Conservation (phyloP, 805 yeast species). For the Monosporozyma aquatica region DNA sequence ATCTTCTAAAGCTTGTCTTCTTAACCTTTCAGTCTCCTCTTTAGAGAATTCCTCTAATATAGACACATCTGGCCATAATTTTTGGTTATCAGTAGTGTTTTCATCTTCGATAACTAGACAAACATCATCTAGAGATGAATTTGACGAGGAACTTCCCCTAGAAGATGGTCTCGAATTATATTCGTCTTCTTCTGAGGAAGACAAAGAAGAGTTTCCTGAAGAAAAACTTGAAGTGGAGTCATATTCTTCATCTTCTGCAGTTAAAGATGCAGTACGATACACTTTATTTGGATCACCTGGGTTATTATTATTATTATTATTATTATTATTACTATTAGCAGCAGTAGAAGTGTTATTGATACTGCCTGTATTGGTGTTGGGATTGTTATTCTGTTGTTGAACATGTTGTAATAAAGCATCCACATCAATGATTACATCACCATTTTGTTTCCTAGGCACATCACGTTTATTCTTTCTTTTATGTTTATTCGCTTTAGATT, state of each 20-base stretch:
- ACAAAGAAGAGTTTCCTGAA: not conserved
- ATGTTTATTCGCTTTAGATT: not conserved
- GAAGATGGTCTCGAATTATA: slow-evolving; percentile 37
- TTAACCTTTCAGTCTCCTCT: slow-evolving; percentile 50
- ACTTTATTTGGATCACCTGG: not conserved
- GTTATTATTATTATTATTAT: not conserved
- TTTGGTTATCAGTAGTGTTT: slow-evolving; percentile 17
- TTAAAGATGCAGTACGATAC: not conserved
- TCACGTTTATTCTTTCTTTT: not conserved
- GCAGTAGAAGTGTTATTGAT: too few species aligned
- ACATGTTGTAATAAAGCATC: slow-evolving; percentile 29
- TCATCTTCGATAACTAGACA: slow-evolving; percentile 72
- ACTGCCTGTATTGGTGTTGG: too few species aligned
- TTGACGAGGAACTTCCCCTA: slow-evolving; percentile 34
- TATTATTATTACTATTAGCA: slow-evolving; percentile 7
- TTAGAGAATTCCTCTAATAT: slow-evolving; percentile 68
- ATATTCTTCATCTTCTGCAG: slow-evolving; percentile 3
- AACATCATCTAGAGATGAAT: slow-evolving; percentile 82
- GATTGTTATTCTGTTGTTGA: too few species aligned
- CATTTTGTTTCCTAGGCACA: not conserved
- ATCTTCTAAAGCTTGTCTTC: slow-evolving; percentile 34
- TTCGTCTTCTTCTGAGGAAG: slow-evolving; percentile 19
- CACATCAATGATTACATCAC: slow-evolving; percentile 29
- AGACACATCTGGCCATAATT: slow-evolving; percentile 74
- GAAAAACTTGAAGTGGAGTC: slow-evolving; percentile 2